Evolutionary conservation across 225 moss, liverwort and hornwort species (phyloP), one percentile per base, ranked within the genome.

Genomic region (Ulota crispa): DNA sequence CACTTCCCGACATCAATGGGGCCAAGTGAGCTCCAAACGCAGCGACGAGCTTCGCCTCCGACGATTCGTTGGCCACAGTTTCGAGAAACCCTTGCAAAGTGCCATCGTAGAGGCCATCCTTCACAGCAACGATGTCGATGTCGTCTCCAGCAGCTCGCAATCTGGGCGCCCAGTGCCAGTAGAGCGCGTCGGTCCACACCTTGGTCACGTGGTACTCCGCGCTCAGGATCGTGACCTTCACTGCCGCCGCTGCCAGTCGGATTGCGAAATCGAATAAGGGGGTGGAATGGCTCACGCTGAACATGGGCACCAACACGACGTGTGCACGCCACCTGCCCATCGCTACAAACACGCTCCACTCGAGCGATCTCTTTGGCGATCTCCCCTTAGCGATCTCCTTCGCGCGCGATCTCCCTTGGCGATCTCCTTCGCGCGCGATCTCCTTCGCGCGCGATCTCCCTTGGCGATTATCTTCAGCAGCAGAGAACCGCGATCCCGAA

Each of bases 191-290:
- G 14, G 45, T 15, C 68, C 73, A 67, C 27, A 78, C 12, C 43
- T 70, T 27, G 11, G 6, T 19, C 9, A 78, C 86, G 4, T 63
- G 78, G 13, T 55, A 69, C 74, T 26, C 82, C 32, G 21, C 9
- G 24, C 16, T 24, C 13, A 86, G 78, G 34, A 86, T 78, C 0
- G 86, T 86, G 37, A 86, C 78, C 31, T 86, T 78, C 36, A 86
- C 31, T 3, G 26, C 10, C 34, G 41, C 7, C 7, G 64, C 50
- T 7, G 68, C 68, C 3, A 85, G 72, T 4, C 78, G 78, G 11
- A n/a, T 19, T 18, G 78, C 74, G 13, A 86, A 61, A 11, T 72
- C 71, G 34, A 74, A 28, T 41, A 68, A 61, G 4, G 85, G 82
- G 1, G 21, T 26, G 2, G 52, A 13, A 39, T 86, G 85, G 28